Percentiles rank a stretch among this genome's conserved stretches.
phyloP scores from a whole-genome alignment of 441 rosid genomes.

The Gossypium aridum region DNA sequence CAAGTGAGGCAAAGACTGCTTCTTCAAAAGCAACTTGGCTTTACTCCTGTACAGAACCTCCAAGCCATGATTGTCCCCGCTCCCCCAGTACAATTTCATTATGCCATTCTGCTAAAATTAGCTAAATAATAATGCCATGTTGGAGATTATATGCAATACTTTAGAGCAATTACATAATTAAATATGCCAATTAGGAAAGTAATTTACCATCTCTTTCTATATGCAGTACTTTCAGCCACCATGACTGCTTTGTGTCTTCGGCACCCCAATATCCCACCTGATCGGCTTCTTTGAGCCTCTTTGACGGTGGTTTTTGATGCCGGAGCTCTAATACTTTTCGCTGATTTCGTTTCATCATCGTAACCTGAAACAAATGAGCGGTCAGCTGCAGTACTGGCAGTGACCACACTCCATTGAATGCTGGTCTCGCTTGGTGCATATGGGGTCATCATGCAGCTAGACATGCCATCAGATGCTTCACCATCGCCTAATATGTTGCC shows the following conservation, averaged over 20 bases:
- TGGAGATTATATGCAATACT: neutral
- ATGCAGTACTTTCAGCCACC: constrained; percentile 41
- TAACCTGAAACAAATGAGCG: constrained; percentile 45
- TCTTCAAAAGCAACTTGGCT: constrained; percentile 10
- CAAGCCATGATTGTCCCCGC: constrained; percentile 25
- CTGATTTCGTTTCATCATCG: constrained; percentile 32
- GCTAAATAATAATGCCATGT: neutral
- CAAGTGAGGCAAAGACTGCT: constrained; percentile 3
- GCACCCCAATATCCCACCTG: constrained; percentile 47
- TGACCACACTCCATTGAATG: constrained; percentile 77
- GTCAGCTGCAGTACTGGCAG: constrained; percentile 61
- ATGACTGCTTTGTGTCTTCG: constrained; percentile 52
- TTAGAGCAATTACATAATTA: neutral
- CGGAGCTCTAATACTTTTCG: neutral
- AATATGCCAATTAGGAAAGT: neutral
- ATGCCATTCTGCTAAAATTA: neutral
- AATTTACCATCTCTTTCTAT: constrained; percentile 19
- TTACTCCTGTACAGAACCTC: neutral
- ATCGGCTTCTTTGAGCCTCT: constrained; percentile 22
- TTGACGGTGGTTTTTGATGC: constrained; percentile 5
- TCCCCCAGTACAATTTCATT: neutral
- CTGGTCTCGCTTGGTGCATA: constrained; percentile 63
- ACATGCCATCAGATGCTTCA: constrained; percentile 29
- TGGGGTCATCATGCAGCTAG: constrained; percentile 23
- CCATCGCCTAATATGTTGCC: constrained; percentile 44